These are phyloP conservation scores for Pichia sp. DNA, from an alignment of 1,139 yeast species.

Conservation along the genomic window DNA sequence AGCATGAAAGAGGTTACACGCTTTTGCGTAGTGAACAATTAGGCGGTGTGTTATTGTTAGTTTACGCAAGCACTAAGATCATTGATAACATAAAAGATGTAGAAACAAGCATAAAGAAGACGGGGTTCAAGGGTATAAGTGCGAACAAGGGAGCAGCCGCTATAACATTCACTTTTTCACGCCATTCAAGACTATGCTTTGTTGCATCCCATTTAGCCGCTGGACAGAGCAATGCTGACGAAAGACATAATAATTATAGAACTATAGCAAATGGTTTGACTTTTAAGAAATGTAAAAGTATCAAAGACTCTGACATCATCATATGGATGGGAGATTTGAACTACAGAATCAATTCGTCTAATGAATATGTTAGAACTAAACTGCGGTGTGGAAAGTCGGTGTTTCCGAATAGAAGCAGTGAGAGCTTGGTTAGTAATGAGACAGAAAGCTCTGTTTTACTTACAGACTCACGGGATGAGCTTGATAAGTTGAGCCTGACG, in stretches of 20 bases:
- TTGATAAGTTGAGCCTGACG: too few relatives aligned
- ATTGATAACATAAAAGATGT: slow-evolving; percentile 60
- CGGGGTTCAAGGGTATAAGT: slow-evolving; percentile 91
- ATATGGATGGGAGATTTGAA: slow-evolving; percentile 93
- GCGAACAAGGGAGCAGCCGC: slow-evolving; percentile 96
- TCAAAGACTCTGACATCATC: slow-evolving; percentile 73
- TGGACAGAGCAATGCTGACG: slow-evolving; percentile 68
- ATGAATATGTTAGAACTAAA: slow-evolving; percentile 34
- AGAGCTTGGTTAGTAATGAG: slow-evolving; percentile 43
- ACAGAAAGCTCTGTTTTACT: slow-evolving; percentile 44
- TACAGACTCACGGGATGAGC: too few relatives aligned
- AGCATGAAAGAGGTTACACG: slow-evolving; percentile 39
- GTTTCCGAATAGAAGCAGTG: slow-evolving; percentile 29
- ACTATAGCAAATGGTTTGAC: slow-evolving; percentile 49
- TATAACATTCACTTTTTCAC: slow-evolving; percentile 65
- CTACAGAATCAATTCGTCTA: slow-evolving; percentile 64
- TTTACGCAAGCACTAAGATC: slow-evolving; percentile 54
- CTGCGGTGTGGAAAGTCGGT: too few relatives aligned
- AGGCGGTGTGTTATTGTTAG: slow-evolving; percentile 72
- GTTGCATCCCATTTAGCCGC: slow-evolving; percentile 91
- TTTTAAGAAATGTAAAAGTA: slow-evolving; percentile 41
- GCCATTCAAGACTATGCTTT: slow-evolving; percentile 62
- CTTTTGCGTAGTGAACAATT: slow-evolving; percentile 77
- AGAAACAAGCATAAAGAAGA: slow-evolving; percentile 75
- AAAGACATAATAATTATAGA: slow-evolving; percentile 75